Evolutionary conservation across 768 basidiomycete species (phyloP).

Genomic region (Kwoniella sp.): DNA sequence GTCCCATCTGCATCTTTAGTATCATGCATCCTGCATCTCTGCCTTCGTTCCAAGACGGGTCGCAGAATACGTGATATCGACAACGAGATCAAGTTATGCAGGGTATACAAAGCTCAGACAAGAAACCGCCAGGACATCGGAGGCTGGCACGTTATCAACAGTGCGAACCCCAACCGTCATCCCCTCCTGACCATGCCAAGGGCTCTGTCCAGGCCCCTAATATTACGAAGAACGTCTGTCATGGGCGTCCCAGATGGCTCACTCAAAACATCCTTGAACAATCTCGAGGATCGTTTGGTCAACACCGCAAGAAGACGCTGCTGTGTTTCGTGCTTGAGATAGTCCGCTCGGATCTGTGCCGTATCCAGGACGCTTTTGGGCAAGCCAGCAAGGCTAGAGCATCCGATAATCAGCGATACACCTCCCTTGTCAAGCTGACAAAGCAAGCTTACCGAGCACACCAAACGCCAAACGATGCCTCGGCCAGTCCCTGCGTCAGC

Average conservation of each 20-base stretch:
- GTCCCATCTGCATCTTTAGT: too few species aligned
- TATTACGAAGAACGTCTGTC: not conserved
- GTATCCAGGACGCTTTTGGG: conserved; percentile 64
- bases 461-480: conserved; percentile 84
- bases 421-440: too few species aligned
- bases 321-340: conserved; percentile 57
- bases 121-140: too few species aligned
- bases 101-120: too few species aligned
- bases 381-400: conserved; percentile 66
- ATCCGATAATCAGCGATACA: too few species aligned
- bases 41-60: too few species aligned
- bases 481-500: conserved; percentile 66
- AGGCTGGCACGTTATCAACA: too few species aligned
- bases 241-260: not conserved
- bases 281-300: conserved; percentile 6
- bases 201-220: not conserved
- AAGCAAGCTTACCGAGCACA: conserved; percentile 57
- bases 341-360: conserved; percentile 58
- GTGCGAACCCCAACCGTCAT: too few species aligned
- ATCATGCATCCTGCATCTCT: not conserved
- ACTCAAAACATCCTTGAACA: conserved; percentile 1
- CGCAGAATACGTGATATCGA: too few species aligned
- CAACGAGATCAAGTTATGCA: too few species aligned
- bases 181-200: not conserved
- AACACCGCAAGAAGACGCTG: conserved; percentile 21